Evolutionary conservation across 805 yeast genomes (phyloP).

Genomic region (Jamesozyma piceae): DNA sequence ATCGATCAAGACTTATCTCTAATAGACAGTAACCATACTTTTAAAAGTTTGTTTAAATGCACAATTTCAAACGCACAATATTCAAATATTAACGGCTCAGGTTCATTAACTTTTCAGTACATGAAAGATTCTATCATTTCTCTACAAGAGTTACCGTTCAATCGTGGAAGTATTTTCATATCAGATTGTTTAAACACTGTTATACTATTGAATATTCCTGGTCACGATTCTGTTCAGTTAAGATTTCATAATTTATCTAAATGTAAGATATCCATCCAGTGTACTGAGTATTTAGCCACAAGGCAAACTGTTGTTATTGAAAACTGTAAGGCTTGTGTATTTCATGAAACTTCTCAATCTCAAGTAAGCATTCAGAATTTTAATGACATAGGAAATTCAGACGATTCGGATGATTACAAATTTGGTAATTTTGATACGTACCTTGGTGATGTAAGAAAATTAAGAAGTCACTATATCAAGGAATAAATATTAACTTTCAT

Average conservation of each 20-base stretch:
- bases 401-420: neutral
- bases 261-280: constrained; percentile 16
- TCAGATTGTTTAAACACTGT: constrained; percentile 13
- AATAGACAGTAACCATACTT: constrained; percentile 2
- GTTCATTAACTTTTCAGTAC: constrained; percentile 16
- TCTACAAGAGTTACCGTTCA: constrained; percentile 12
- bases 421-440: neutral
- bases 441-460: neutral
- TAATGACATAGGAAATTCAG: constrained; percentile 6
- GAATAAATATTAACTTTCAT: too few relatives aligned
- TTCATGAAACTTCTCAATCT: constrained; percentile 12
- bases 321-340: constrained; percentile 15
- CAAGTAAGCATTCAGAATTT: constrained; percentile 19
- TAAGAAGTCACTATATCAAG: neutral
- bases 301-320: constrained; percentile 23
- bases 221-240: constrained; percentile 16
- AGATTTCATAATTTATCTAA: constrained; percentile 17
- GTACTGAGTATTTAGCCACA: constrained; percentile 1
- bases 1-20: constrained; percentile 3
- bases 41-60: constrained; percentile 10
- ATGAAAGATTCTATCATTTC: constrained; percentile 9
- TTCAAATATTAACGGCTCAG: constrained; percentile 3
- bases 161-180: constrained; percentile 20
- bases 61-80: constrained; percentile 3
- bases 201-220: constrained; percentile 9